phyloP scores from a whole-genome alignment of 2,329 filamentous ascomycete genomes.

The Chrysoporthe austroafricana region DNA sequence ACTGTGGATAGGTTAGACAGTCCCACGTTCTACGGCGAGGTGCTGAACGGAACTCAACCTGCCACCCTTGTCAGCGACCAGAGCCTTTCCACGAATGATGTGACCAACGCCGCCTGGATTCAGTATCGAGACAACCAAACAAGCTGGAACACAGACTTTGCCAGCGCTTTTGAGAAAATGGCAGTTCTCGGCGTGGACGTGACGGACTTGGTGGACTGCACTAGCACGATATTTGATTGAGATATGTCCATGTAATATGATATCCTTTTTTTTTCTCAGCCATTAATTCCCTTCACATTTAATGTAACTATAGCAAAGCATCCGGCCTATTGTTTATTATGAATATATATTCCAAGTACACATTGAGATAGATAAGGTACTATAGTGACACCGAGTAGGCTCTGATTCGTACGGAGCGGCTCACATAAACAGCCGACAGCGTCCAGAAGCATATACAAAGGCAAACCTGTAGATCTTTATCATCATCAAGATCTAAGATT shows the following conservation, averaged over 20 bases:
- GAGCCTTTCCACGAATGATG: constrained; percentile 32
- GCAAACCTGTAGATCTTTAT: too few species aligned
- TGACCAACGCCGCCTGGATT: constrained; percentile 33
- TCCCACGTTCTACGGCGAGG: constrained; percentile 35
- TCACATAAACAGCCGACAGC: too few species aligned
- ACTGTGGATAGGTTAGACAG: constrained; percentile 33
- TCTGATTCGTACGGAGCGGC: too few species aligned
- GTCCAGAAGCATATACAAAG: too few species aligned
- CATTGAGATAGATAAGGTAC: too few species aligned
- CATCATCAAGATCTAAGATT: too few species aligned
- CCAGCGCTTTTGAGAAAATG: constrained; percentile 38
- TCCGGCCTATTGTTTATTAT: too few species aligned
- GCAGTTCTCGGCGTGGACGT: constrained; percentile 34
- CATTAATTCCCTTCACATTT: too few species aligned
- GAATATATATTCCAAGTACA: too few species aligned
- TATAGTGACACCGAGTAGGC: too few species aligned
- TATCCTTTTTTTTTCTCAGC: too few species aligned
- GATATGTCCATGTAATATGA: neutral
- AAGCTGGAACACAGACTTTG: constrained; percentile 34
- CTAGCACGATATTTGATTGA: constrained; percentile 20
- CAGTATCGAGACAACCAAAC: constrained; percentile 30
- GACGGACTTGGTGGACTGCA: constrained; percentile 34
- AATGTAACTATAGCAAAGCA: too few species aligned
- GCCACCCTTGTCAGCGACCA: constrained; percentile 34
- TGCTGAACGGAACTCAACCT: constrained; percentile 31